Conservation (phyloP, 768 basidiomycete genomes). For the Pulveroboletus sp. region DNA sequence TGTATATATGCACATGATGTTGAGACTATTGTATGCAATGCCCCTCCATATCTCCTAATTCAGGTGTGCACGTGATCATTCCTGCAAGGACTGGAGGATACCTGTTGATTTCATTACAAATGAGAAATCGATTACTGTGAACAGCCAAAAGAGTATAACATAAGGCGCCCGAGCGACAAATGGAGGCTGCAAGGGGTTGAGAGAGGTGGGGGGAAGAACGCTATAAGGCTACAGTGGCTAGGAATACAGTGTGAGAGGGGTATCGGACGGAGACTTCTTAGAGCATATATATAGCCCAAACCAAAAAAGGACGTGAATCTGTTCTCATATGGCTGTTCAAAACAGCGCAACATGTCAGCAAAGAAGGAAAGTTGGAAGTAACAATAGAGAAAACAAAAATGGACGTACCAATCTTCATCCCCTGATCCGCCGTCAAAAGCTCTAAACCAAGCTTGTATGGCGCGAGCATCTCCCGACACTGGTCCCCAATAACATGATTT, state of each 20-base stretch:
- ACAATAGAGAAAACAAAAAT: no score
- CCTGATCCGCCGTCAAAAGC: slow-evolving; percentile 69
- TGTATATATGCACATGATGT: no score
- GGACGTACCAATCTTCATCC: slow-evolving; percentile 73
- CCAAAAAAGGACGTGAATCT: not conserved
- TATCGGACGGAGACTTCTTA: slow-evolving; percentile 15
- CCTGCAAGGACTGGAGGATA: no score
- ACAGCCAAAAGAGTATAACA: not conserved
- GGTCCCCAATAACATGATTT: slow-evolving; percentile 63
- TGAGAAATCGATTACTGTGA: not conserved
- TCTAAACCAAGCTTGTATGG: slow-evolving; percentile 63
- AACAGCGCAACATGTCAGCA: slow-evolving; percentile 1
- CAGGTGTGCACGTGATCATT: no score
- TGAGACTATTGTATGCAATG: no score
- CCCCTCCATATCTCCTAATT: no score
- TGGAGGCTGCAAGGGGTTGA: no score
- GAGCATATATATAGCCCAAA: slow-evolving; percentile 3
- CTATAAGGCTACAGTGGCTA: slow-evolving; percentile 34
- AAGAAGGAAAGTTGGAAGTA: not conserved
- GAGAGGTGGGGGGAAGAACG: not conserved
- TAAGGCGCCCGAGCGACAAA: not conserved
- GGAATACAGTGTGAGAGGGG: slow-evolving; percentile 30
- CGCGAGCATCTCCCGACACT: slow-evolving; percentile 62
- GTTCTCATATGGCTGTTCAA: slow-evolving; percentile 34
- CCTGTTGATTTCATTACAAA: no score